Evolutionary conservation across 2,329 filamentous ascomycete genomes (phyloP), one percentile per base, ranked within the genome.

Genomic region (Trichoderma citrinoviride): DNA sequence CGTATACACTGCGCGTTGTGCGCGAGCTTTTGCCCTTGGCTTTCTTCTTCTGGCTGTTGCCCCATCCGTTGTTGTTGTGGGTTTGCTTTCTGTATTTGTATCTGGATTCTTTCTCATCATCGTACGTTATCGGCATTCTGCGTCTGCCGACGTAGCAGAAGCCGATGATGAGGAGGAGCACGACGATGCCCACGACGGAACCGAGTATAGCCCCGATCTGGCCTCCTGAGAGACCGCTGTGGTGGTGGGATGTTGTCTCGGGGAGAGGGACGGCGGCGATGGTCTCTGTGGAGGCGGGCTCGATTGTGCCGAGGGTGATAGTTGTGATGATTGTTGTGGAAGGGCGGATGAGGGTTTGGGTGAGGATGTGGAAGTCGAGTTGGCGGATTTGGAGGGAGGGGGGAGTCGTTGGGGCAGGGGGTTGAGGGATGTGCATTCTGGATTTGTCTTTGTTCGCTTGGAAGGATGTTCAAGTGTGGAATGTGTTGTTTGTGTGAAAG

Each of bases 141-240:
- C 27, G 44, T 0, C 15, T 56, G 3, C 60, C 53, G 25, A 64
- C 44, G 33, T 71, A 68, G 70, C 76, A 80, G 55, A 71, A 74
- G 60, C 76, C 69, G 44, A 73, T 64, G 17, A 79, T 27, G 33
- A 79, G 61, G 33, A 75, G 57, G 23, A 79, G 65, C 25, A 77
- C 55, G n/a, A 77, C 73, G n/a, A 76, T 68, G 2, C 74, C 79
- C 12, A 78, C 70, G 1, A 81, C 66, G 40, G 74, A 74, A 29
- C 79, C 79, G 2, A 79, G 69, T 19, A 82, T 77, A 44, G 75
- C 79, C 5, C 78, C 79, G 33, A 82, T 73, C 55, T 80, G 72
- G n/a, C 69, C 72, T 27, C 74, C 70, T 0, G 73, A 75, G 3
- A 80, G 72, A 8, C 71, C 73, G 21, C 47, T n/a, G 47, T 63